Base-by-base conservation (phyloP, 768 basidiomycete species). In the Sistotremastrum suecicum region DNA sequence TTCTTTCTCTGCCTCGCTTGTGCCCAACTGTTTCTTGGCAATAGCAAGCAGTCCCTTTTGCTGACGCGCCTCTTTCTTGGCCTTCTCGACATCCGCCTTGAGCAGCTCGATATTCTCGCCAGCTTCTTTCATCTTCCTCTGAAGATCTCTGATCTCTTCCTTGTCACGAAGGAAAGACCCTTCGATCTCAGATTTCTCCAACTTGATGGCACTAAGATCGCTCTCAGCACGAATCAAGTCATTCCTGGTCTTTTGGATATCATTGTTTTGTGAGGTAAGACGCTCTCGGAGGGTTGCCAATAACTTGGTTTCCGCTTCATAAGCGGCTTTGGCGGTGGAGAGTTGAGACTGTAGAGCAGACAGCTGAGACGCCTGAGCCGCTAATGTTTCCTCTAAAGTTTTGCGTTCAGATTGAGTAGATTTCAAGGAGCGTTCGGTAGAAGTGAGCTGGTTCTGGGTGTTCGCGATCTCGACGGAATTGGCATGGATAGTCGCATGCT, bases 41-140 rank as follows among this genome's bases (percentile, higher is more conserved):
- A 98, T 94, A 4, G 91, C 91, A 28, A 94, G 71, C 51, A 94
- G 70, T 7, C 95, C 95, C 60, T 89, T 97, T 66, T 97, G 92
- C 58, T 95, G 89, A 60, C 94, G 83, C 2, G 86, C 89, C 43
- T 97, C 92, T 64, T 87, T 98, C 68, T 80, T 91, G 37, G 74
- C 60, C 65, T 85, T 91, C 61, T 98, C 95, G 20, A 90, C 66
- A 50, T 86, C 80, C 7, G 63, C 66, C 60, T 84, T 91, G 43
- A 81, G 59, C 7, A 65, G 57, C 40, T 83, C 76, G 34, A 80
- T 80, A 60, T 90, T 78, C 50, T 79, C 73, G 5, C 78, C 76
- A 10, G 77, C 74, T 54, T 90, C 88, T 8, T 76, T 69, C 83
- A 97, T 86, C 59, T 75, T 77, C 54, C 78, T 75, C 56, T 95